Evolutionary conservation across 1,284 basidiomycete species (phyloP).

Genomic region (Fomitopsis schrenkii): DNA sequence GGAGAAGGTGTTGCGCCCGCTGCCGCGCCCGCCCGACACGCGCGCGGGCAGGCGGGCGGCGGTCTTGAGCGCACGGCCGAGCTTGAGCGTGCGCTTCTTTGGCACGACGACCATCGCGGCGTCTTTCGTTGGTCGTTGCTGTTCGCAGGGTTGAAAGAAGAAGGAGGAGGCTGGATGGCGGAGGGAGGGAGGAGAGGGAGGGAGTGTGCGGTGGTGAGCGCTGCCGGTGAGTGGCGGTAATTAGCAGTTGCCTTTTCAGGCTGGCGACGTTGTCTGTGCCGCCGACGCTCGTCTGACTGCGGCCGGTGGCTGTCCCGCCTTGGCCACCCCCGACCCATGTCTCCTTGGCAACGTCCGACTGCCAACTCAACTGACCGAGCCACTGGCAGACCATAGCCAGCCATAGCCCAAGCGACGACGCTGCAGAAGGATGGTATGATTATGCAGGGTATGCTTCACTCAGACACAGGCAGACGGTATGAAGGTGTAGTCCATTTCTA

Average conservation of each 20-base stretch:
- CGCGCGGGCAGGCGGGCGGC: slow-evolving; percentile 42
- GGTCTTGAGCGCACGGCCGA: slow-evolving; percentile 43
- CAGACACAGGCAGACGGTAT: not conserved
- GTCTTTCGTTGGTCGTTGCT: not conserved
- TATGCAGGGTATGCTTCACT: slow-evolving; percentile 12
- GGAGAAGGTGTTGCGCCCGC: slow-evolving; percentile 37
- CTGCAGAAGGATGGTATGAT: slow-evolving; percentile 12
- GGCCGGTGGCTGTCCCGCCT: not conserved
- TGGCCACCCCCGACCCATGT: not conserved
- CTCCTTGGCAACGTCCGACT: not conserved
- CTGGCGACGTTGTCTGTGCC: not conserved
- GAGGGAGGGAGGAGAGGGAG: not conserved
- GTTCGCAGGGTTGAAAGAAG: not conserved
- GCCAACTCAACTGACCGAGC: no score
- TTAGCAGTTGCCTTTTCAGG: not conserved
- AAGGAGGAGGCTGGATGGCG: not conserved
- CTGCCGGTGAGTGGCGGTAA: not conserved
- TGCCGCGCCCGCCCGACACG: slow-evolving; percentile 37
- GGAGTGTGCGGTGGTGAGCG: not conserved
- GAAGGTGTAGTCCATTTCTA: slow-evolving; percentile 5
- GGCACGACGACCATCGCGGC: slow-evolving; percentile 15
- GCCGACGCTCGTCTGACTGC: not conserved
- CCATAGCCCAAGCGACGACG: no score
- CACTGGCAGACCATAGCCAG: no score
- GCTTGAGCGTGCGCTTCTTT: slow-evolving; percentile 38